phyloP scores from a whole-genome alignment of 2,329 filamentous ascomycete species.

The Aspergillus vadensis region DNA sequence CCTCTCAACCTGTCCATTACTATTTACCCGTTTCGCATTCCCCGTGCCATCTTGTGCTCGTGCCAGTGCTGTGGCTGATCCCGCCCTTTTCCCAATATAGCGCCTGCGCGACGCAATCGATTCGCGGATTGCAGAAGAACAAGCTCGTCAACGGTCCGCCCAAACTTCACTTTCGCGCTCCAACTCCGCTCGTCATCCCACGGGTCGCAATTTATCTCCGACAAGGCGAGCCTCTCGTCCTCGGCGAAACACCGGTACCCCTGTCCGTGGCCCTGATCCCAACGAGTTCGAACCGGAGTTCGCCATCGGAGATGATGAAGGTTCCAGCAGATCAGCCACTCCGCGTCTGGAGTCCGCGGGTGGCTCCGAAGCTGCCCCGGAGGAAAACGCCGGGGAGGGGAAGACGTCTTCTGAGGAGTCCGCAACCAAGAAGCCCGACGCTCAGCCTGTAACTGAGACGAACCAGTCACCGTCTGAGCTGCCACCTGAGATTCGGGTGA shows the following conservation, averaged over 20 bases:
- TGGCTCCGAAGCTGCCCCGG: slow-evolving; percentile 24
- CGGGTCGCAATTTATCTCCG: slow-evolving; percentile 31
- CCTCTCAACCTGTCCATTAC: not conserved
- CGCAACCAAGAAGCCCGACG: slow-evolving; percentile 22
- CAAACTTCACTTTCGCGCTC: slow-evolving; percentile 49
- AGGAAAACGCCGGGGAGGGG: slow-evolving; percentile 26
- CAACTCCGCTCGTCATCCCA: slow-evolving; percentile 44
- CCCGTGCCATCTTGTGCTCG: not conserved
- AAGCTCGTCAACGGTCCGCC: slow-evolving; percentile 69
- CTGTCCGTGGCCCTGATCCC: slow-evolving; percentile 71
- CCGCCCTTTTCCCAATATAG: slow-evolving; percentile 45
- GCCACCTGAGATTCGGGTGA: slow-evolving; percentile 71
- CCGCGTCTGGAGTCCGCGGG: slow-evolving; percentile 54
- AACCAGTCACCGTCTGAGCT: slow-evolving; percentile 55
- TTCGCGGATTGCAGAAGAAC: slow-evolving; percentile 85
- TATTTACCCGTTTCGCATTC: slow-evolving; percentile 2
- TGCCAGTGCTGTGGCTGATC: slow-evolving; percentile 1
- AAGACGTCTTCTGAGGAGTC: slow-evolving; percentile 25
- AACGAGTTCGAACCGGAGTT: slow-evolving; percentile 86
- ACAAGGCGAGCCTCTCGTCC: slow-evolving; percentile 34
- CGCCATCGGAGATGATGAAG: slow-evolving; percentile 80
- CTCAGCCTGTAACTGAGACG: slow-evolving; percentile 24
- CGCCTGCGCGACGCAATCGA: slow-evolving; percentile 83
- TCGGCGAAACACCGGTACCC: slow-evolving; percentile 39
- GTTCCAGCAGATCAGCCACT: slow-evolving; percentile 63